phyloP scores from a whole-genome alignment of 352 stramenopile genomes.

The Globisporangium carolinianum region DNA sequence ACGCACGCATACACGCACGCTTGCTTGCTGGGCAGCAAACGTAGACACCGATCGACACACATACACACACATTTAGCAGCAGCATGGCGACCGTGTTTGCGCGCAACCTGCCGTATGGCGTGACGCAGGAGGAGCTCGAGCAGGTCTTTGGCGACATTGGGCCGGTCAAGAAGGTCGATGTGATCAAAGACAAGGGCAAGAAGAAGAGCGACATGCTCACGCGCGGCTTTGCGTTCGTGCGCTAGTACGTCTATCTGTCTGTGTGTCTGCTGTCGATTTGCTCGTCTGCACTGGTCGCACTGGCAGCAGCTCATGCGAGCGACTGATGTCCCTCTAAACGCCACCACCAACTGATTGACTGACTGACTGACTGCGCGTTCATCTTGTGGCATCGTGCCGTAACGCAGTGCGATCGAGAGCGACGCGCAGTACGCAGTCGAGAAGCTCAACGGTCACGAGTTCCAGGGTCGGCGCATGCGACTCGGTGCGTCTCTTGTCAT shows the following conservation, averaged over 20 bases:
- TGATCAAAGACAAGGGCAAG: slow-evolving; percentile 88
- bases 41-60: not conserved
- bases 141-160: slow-evolving; percentile 76
- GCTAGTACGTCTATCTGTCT: slow-evolving; percentile 51
- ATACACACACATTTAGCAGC: not conserved
- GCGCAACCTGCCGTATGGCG: slow-evolving; percentile 81
- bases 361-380: not conserved
- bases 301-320: not conserved
- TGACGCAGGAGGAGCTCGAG: slow-evolving; percentile 82
- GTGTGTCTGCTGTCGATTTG: not conserved
- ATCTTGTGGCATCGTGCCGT: no score
- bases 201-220: slow-evolving; percentile 73
- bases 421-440: slow-evolving; percentile 66
- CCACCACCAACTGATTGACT: not conserved
- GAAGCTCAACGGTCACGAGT: slow-evolving; percentile 69
- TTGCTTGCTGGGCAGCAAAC: not conserved
- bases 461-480: slow-evolving; percentile 73
- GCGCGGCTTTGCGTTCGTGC: slow-evolving; percentile 82
- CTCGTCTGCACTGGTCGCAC: not conserved
- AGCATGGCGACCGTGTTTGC: slow-evolving; percentile 68
- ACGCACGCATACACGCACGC: not conserved
- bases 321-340: not conserved
- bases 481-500: slow-evolving; percentile 37
- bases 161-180: slow-evolving; percentile 79
- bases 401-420: slow-evolving; percentile 52